Evolutionary conservation across 306 rosid genomes (phyloP), one percentile per base, ranked within the genome.

Genomic region (Rosa lucieae): DNA sequence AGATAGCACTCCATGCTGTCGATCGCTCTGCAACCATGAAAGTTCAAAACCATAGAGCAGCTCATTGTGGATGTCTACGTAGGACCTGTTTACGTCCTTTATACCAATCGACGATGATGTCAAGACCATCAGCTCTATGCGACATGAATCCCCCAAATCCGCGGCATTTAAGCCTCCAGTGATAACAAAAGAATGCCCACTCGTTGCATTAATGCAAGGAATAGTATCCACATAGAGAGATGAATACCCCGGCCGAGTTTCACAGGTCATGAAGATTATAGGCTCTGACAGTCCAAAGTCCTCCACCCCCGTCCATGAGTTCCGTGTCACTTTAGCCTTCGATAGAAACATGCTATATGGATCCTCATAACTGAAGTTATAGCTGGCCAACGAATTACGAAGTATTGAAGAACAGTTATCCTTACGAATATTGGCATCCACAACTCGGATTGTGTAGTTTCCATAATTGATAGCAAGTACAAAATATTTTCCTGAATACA

Each of bases 401-500:
- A 77, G 79, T 8, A 66, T 10, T 8, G 10, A 51, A 56, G 78
- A 63, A 49, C 69, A 80, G 9, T 79, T 9, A 8, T 20, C 47
- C 14, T 14, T 15, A 0, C 0, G 26, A n/a, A 72, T 8, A 44
- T 47, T 48, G 3, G 72, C 18, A 40, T 82, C 86, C 39, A 80
- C 78, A 3, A 86, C 20, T 12, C 84, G 75, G 59, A 86, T 82
- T 12, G 80, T 82, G 58, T 15, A 47, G 67, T 82, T 77, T 39
- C 46, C 17, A 32, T 76, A 76, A 46, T 26, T 76, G 70, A 76
- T 62, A 8, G 79, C 40, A 3, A 3, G 63, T 0, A 12, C 74
- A 47, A 46, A 18, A 49, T 53, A 73, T 6, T 10, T 73, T 4
- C 77, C 62, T 0, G n/a, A 73, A 29, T 37, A 39, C 35, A 53